Evolutionary conservation across 331 rosid species (phyloP), one percentile per base, ranked within the genome.

Genomic region (Saraca asoca): DNA sequence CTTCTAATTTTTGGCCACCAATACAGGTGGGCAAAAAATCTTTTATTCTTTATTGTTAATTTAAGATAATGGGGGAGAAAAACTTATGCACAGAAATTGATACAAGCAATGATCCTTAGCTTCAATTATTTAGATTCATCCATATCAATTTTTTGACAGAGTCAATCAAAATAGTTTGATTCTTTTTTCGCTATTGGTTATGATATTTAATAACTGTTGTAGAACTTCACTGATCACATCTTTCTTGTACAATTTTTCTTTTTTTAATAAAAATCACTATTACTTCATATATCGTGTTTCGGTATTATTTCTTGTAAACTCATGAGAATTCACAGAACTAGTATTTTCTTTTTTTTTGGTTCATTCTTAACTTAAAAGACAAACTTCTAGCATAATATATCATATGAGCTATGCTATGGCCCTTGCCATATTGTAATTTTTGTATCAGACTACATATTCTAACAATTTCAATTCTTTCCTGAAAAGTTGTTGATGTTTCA

Each of bases 1-100:
- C 96, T 78, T 85, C 96, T 42, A 93, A 93, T 82, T 93, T 93
- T 77, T 93, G 98, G 98, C 98, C 98, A 72, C 90, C 93, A 71
- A 93, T 93, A 81, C 98, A 90, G 95, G 95, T 93, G 48, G 58
- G 51, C 17, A 0, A 52, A 50, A 46, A 20, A 45, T 54, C 45
- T 39, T 52, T n/a, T 46, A 11, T 46, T 52, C 41, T 14, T 68
- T 9, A 50, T 54, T 38, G 45, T 19, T 9, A 24, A 51, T 9
- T 49, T 19, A 41, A 33, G 42, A 34, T 41, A 5, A 52, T 35
- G 42, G 35, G 60, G 20, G 38, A 51, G 66, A 31, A 41, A 54
- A 33, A 37, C 49, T n/a, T 41, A 58, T 71, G n/a, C 58, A 55
- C 55, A 37, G 33, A 24, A 24, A 48, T 54, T 66, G 64, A 66